A percentile compares a stretch with the other conserved stretches of the same genome.
Evolutionary conservation across 2,329 filamentous ascomycete species (phyloP).

Genomic region (Fonsecaea erecta): DNA sequence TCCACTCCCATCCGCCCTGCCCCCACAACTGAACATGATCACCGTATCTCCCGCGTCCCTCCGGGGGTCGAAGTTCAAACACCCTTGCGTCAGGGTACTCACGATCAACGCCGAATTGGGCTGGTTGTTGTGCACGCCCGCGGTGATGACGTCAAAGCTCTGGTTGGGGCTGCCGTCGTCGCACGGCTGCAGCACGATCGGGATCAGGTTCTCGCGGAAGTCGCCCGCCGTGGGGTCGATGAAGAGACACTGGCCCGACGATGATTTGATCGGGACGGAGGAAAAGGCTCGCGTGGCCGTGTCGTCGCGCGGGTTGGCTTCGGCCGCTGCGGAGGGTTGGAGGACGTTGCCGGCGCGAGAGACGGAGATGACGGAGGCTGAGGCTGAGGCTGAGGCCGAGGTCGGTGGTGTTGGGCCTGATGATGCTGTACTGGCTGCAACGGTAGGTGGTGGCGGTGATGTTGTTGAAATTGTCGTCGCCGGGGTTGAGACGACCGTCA

Average conservation of each 20-base stretch:
- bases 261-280: conserved; percentile 21
- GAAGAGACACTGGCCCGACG: conserved; percentile 24
- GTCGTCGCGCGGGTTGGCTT: conserved; percentile 25
- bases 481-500: background rate
- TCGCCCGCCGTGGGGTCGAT: conserved; percentile 26
- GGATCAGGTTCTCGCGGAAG: conserved; percentile 28
- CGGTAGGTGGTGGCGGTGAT: too few relatives aligned
- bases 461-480: background rate
- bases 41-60: conserved; percentile 24
- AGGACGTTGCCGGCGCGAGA: conserved; percentile 25
- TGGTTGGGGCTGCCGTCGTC: conserved; percentile 22
- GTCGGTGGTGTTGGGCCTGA: too few relatives aligned
- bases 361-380: conserved; percentile 20
- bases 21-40: conserved; percentile 29
- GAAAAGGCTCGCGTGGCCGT: conserved; percentile 26
- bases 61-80: conserved; percentile 26
- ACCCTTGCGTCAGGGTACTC: conserved; percentile 26
- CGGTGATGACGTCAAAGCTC: conserved; percentile 23
- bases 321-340: conserved; percentile 23
- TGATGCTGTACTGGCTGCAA: too few relatives aligned
- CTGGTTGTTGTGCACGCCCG: conserved; percentile 25
- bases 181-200: conserved; percentile 23
- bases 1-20: conserved; percentile 25
- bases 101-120: conserved; percentile 23
- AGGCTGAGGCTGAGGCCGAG: background rate